Evolutionary conservation across 208 protist species (phyloP).

Genomic region (Herpetomonas muscarum): DNA sequence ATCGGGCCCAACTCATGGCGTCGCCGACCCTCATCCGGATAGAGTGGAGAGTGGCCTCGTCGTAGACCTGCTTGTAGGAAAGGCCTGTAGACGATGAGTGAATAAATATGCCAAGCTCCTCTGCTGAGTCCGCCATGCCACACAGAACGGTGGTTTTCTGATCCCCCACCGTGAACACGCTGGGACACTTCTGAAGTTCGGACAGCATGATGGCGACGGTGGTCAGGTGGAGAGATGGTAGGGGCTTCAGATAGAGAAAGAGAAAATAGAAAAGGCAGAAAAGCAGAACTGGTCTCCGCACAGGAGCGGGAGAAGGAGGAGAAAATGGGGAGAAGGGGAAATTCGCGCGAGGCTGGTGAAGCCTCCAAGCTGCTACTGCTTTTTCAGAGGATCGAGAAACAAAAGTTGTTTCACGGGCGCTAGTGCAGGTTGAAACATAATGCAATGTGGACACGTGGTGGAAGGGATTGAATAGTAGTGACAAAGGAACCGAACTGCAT

Average conservation of each 20-base stretch:
- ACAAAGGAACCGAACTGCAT: too few relatives aligned
- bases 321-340: too few relatives aligned
- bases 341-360: too few relatives aligned
- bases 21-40: constrained; percentile 35
- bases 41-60: constrained; percentile 29
- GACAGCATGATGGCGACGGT: constrained; percentile 34
- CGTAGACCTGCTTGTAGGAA: constrained; percentile 51
- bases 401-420: too few relatives aligned
- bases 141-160: constrained; percentile 56
- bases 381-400: too few relatives aligned
- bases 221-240: not conserved
- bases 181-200: constrained; percentile 47
- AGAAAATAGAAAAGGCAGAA: not conserved
- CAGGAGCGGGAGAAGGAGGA: not conserved
- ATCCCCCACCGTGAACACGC: constrained; percentile 38
- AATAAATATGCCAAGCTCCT: constrained; percentile 49
- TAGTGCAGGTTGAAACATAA: too few relatives aligned
- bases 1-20: constrained; percentile 38
- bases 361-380: too few relatives aligned
- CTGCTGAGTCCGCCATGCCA: constrained; percentile 42
- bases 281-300: not conserved
- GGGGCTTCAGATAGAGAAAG: constrained; percentile 1
- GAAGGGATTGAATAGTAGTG: too few relatives aligned
- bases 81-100: constrained; percentile 21
- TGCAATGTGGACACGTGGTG: too few relatives aligned